Evolutionary conservation across 2,329 filamentous ascomycete species (phyloP).

Genomic region (Penicillium aurantiogriseum): DNA sequence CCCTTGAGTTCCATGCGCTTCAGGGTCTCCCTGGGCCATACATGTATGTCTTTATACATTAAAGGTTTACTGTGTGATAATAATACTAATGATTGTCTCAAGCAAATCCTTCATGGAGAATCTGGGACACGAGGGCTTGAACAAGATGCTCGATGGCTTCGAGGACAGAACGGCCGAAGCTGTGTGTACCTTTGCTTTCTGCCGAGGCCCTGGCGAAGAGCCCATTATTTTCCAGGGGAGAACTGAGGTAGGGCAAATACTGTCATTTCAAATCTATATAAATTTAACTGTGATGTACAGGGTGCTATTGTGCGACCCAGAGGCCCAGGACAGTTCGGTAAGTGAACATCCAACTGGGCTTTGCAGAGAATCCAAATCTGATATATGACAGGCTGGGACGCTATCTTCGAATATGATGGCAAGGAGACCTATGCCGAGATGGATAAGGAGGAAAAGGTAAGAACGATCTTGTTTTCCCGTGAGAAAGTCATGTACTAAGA

Average conservation of each 20-base stretch:
- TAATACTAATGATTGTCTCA: background rate
- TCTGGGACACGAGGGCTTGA: conserved; percentile 79
- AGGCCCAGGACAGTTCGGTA: conserved; percentile 80
- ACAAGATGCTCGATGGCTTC: conserved; percentile 85
- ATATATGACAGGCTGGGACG: conserved; percentile 74
- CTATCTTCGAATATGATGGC: conserved; percentile 91
- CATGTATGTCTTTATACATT: conserved; percentile 64
- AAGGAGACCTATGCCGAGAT: conserved; percentile 91
- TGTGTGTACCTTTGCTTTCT: conserved; percentile 95
- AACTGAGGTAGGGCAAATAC: conserved; percentile 61
- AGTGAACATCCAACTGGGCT: conserved; percentile 29
- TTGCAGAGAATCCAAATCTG: background rate
- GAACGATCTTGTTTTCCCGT: background rate
- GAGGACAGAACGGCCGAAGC: conserved; percentile 88
- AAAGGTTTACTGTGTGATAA: conserved; percentile 3
- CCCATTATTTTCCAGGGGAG: conserved; percentile 88
- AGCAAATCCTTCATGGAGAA: conserved; percentile 93
- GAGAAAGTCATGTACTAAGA: conserved; percentile 17
- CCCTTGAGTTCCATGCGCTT: conserved; percentile 86
- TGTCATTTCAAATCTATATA: background rate
- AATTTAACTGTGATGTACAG: conserved; percentile 34
- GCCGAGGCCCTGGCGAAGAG: conserved; percentile 76
- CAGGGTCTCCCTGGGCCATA: conserved; percentile 92
- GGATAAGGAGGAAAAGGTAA: conserved; percentile 84
- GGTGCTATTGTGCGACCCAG: conserved; percentile 82